phyloP scores from a whole-genome alignment of 129 eudicot genomes.

The Pittosporum tobira region DNA sequence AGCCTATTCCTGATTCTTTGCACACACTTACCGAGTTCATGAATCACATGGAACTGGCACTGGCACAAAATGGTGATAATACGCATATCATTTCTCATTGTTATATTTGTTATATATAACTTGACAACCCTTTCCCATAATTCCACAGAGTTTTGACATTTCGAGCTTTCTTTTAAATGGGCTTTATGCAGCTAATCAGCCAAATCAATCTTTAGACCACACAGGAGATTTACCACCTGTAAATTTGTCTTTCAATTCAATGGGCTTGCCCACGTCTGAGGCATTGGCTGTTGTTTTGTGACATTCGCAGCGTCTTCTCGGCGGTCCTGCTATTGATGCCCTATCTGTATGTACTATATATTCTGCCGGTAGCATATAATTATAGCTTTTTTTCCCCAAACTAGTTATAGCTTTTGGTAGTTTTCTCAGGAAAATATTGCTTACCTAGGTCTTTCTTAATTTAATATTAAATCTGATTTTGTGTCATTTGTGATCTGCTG shows the following conservation, averaged over 20 bases:
- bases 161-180: background rate
- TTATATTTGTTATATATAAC: background rate
- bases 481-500: conserved; percentile 33
- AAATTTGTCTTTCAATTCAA: conserved; percentile 48
- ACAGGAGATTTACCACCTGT: conserved; percentile 26
- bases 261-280: conserved; percentile 61
- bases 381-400: too few relatives aligned
- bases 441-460: too few relatives aligned
- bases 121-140: too few relatives aligned
- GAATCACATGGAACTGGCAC: conserved; percentile 69
- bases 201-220: conserved; percentile 35
- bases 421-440: background rate
- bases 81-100: background rate
- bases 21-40: conserved; percentile 74
- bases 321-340: conserved; percentile 50
- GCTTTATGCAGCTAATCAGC: conserved; percentile 38
- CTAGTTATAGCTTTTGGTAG: too few relatives aligned
- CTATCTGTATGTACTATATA: conserved; percentile 50
- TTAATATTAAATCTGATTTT: conserved; percentile 27
- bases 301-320: conserved; percentile 64
- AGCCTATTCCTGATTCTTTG: conserved; percentile 93
- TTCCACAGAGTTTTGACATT: too few relatives aligned
- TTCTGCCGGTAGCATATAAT: too few relatives aligned
- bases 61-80: conserved; percentile 54
- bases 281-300: conserved; percentile 55